Evolutionary conservation across 768 basidiomycete species (phyloP).

Genomic region (Saitozyma sp.): DNA sequence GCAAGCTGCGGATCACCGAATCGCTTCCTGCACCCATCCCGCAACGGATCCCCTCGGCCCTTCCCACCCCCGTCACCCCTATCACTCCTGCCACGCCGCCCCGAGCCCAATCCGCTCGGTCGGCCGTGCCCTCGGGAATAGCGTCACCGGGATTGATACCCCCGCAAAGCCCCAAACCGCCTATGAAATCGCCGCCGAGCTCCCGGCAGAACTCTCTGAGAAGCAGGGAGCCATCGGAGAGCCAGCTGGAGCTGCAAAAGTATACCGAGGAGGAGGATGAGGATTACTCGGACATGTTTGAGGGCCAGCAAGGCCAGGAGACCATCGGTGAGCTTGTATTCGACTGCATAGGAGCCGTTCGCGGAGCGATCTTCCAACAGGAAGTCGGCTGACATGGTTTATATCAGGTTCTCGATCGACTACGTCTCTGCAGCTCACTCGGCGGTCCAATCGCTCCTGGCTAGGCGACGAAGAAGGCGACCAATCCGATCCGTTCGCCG

Average conservation of each 20-base stretch:
- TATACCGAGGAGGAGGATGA: slow-evolving; percentile 86
- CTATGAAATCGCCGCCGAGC: slow-evolving; percentile 24
- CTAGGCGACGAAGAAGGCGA: slow-evolving; percentile 79
- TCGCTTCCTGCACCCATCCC: background rate
- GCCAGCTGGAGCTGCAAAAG: slow-evolving; percentile 68
- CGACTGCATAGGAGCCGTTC: too few species aligned
- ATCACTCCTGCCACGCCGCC: slow-evolving; percentile 4
- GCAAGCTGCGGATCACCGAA: slow-evolving; percentile 15
- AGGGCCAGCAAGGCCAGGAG: slow-evolving; percentile 3
- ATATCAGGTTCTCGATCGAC: slow-evolving; percentile 15
- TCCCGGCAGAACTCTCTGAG: slow-evolving; percentile 36
- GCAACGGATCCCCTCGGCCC: slow-evolving; percentile 10
- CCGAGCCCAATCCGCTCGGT: background rate
- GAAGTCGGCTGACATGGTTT: too few species aligned
- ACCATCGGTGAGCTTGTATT: slow-evolving; percentile 13
- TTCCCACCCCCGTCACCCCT: slow-evolving; percentile 13
- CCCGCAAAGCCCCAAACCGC: slow-evolving; percentile 16
- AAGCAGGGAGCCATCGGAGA: slow-evolving; percentile 18
- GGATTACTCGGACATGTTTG: slow-evolving; percentile 95
- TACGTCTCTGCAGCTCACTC: slow-evolving; percentile 78
- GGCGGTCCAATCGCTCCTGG: slow-evolving; percentile 88
- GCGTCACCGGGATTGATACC: background rate
- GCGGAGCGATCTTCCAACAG: too few species aligned
- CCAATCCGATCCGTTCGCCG: slow-evolving; percentile 92
- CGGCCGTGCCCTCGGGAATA: background rate